Conservation (phyloP, 257 asterid genomes). For the Nicotiana paniculata region DNA sequence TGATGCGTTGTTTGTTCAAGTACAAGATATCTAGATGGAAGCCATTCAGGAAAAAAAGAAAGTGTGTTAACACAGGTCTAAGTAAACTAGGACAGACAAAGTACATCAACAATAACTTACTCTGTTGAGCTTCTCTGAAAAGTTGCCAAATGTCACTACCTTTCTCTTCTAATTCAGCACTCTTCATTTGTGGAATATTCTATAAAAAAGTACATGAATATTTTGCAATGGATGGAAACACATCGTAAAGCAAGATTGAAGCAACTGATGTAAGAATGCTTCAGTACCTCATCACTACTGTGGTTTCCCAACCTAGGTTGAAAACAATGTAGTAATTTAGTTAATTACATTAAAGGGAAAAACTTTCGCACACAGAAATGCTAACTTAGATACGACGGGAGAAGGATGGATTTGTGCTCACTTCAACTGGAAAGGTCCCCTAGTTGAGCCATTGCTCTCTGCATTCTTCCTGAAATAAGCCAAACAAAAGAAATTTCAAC, state of each 20-base stretch:
- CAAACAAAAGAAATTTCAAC: neutral
- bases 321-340: constrained; percentile 13
- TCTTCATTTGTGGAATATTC: constrained; percentile 26
- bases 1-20: constrained; percentile 65
- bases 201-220: constrained; percentile 14
- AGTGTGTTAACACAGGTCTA: neutral
- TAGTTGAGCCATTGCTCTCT: neutral
- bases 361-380: neutral
- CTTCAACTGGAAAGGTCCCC: neutral
- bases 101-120: constrained; percentile 25
- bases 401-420: neutral
- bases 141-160: constrained; percentile 55
- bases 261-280: constrained; percentile 28
- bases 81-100: neutral
- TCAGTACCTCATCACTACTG: constrained; percentile 18
- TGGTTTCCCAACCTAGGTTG: constrained; percentile 37
- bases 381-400: neutral
- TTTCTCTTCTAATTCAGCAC: constrained; percentile 28
- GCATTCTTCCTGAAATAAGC: constrained; percentile 4
- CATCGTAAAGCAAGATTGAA: neutral
- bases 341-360: neutral
- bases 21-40: constrained; percentile 54
- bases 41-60: constrained; percentile 7
- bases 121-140: constrained; percentile 68
- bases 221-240: constrained; percentile 1